Conservation (phyloP, 108 stramenopile species). For the Fistulifera solaris region DNA sequence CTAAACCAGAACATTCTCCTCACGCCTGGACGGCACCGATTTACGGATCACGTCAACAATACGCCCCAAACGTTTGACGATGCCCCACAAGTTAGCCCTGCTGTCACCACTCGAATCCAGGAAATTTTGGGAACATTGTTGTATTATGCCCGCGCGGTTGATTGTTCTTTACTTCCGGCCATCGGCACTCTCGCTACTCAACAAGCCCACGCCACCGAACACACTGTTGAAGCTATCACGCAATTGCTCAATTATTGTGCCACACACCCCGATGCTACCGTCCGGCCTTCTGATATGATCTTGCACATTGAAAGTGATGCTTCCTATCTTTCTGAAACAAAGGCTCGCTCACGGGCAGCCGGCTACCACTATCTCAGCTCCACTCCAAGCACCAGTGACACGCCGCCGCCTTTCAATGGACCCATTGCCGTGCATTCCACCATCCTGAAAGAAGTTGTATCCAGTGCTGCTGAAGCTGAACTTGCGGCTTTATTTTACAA, state of each 20-base stretch:
- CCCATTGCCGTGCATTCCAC: constrained; percentile 16
- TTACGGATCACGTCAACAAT: constrained; percentile 32
- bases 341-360: constrained; percentile 23
- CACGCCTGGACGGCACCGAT: constrained; percentile 9
- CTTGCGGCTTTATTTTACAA: constrained; percentile 20
- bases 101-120: constrained; percentile 21
- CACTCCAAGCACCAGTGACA: too few species aligned
- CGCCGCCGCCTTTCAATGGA: constrained; percentile 18
- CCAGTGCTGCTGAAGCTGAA: constrained; percentile 32
- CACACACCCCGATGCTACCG: constrained; percentile 30
- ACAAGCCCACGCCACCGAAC: constrained; percentile 17
- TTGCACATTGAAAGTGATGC: constrained; percentile 23
- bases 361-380: constrained; percentile 21
- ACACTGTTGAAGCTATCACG: constrained; percentile 5
- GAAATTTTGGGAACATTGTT: constrained; percentile 31
- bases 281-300: constrained; percentile 28
- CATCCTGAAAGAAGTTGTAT: constrained; percentile 18
- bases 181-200: constrained; percentile 19
- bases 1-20: constrained; percentile 22
- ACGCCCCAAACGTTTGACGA: too few species aligned
- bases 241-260: constrained; percentile 39
- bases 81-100: too few species aligned
- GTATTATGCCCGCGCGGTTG: constrained; percentile 33
- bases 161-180: constrained; percentile 20
- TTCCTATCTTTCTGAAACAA: constrained; percentile 23